A percentile compares a stretch with the other conserved stretches of the same genome.
Evolutionary conservation across 2,329 filamentous ascomycete genomes (phyloP).

Genomic region (Epichloe hybrida): DNA sequence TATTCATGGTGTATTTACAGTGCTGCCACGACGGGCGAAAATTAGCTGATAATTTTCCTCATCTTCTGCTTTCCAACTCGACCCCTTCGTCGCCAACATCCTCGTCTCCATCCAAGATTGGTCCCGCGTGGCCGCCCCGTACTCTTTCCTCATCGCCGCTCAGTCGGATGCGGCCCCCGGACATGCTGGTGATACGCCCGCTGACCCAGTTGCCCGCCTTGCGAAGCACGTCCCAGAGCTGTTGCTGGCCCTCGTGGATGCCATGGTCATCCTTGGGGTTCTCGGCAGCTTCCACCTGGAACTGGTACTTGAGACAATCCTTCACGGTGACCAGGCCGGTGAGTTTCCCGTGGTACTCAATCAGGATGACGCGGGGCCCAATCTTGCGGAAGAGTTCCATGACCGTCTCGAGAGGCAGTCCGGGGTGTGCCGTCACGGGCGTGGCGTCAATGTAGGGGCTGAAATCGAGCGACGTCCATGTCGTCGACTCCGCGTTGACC

Average conservation of each 20-base stretch:
- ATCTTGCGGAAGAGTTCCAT: constrained; percentile 99
- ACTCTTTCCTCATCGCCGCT: constrained; percentile 23
- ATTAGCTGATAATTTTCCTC: not conserved
- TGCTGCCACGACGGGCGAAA: no score
- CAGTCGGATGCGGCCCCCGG: constrained; percentile 47
- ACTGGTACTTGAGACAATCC: constrained; percentile 93
- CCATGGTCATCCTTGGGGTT: constrained; percentile 49
- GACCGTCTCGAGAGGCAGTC: constrained; percentile 84
- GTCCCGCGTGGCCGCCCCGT: constrained; percentile 33
- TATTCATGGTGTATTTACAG: no score
- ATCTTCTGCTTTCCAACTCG: constrained; percentile 27
- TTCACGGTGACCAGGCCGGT: constrained; percentile 87
- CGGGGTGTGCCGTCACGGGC: constrained; percentile 80
- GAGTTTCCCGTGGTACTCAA: constrained; percentile 77
- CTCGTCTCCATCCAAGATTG: constrained; percentile 29
- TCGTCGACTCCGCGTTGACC: constrained; percentile 43
- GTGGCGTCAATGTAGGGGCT: constrained; percentile 79
- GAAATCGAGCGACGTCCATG: constrained; percentile 57
- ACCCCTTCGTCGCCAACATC: constrained; percentile 27
- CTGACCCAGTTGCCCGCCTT: constrained; percentile 44
- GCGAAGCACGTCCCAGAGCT: constrained; percentile 47
- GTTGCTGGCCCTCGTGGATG: constrained; percentile 46
- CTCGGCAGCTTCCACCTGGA: constrained; percentile 83
- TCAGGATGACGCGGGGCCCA: constrained; percentile 80
- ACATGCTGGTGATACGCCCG: constrained; percentile 36